Percentiles rank a stretch among this genome's conserved stretches.
Evolutionary conservation across 352 stramenopile genomes (phyloP).

Genomic region (Phytophthora tentaculata): DNA sequence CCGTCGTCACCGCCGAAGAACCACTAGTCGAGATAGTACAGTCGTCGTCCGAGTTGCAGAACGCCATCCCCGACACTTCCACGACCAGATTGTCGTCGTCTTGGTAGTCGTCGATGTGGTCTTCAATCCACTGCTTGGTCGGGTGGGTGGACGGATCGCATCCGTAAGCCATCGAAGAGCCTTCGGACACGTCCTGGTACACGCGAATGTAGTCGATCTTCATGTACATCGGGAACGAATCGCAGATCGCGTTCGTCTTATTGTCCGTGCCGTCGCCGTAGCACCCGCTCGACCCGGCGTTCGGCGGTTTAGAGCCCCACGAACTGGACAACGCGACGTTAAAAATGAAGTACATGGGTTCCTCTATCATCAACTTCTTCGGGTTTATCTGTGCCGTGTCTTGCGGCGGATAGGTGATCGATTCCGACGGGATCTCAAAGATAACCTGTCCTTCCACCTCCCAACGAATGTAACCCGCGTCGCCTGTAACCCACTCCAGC

Average conservation of each 20-base stretch:
- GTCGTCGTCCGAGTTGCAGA: constrained; percentile 55
- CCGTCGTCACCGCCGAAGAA: constrained; percentile 36
- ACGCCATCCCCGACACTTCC: constrained; percentile 50
- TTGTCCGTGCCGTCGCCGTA: neutral
- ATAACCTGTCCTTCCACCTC: constrained; percentile 84
- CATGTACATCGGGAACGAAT: neutral
- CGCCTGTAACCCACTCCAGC: constrained; percentile 60
- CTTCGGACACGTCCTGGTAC: constrained; percentile 42
- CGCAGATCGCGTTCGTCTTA: neutral
- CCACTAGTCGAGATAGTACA: constrained; percentile 45
- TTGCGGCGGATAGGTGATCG: constrained; percentile 61
- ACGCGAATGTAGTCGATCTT: constrained; percentile 70
- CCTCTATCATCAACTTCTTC: neutral
- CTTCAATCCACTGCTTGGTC: constrained; percentile 67
- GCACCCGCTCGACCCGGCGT: neutral
- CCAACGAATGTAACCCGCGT: constrained; percentile 57
- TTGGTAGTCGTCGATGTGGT: constrained; percentile 60
- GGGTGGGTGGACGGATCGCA: constrained; percentile 61
- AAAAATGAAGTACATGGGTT: neutral
- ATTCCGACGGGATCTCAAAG: constrained; percentile 80
- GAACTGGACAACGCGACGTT: neutral
- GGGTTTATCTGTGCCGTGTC: constrained; percentile 19
- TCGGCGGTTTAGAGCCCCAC: neutral
- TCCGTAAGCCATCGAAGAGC: constrained; percentile 47
- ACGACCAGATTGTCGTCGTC: constrained; percentile 53